phyloP scores from a whole-genome alignment of 2,329 filamentous ascomycete genomes.

The Pseudocercospora pini-densiflorae region DNA sequence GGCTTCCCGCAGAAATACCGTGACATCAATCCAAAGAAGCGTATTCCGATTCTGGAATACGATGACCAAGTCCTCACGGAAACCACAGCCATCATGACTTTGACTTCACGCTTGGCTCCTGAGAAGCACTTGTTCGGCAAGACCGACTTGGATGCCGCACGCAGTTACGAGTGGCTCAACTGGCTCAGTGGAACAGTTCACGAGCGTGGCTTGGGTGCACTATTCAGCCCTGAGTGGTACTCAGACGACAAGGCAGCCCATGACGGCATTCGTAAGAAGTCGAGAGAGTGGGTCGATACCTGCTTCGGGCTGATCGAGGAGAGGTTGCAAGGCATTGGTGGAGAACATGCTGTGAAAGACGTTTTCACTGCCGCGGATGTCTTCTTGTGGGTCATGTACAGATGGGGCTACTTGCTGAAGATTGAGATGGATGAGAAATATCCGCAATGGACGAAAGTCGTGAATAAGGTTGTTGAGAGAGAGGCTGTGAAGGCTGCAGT shows the following conservation, averaged over 20 bases:
- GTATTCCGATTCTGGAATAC: constrained; percentile 12
- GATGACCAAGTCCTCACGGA: constrained; percentile 13
- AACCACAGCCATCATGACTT: constrained; percentile 12
- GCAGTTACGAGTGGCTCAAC: constrained; percentile 16
- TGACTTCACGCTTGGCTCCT: constrained; percentile 2
- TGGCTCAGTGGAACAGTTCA: constrained; percentile 15
- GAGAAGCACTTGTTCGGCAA: constrained; percentile 14
- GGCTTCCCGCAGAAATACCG: constrained; percentile 6
- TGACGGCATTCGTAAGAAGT: constrained; percentile 7
- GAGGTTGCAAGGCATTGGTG: not conserved
- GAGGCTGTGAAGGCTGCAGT: constrained; percentile 14
- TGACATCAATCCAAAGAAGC: constrained; percentile 12
- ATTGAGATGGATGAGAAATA: constrained; percentile 13
- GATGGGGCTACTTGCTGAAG: constrained; percentile 7
- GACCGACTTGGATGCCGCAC: not conserved
- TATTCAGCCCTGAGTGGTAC: constrained; percentile 15
- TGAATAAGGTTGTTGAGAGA: constrained; percentile 1
- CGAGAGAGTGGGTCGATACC: constrained; percentile 5
- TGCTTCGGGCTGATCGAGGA: constrained; percentile 14
- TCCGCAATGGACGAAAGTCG: constrained; percentile 11
- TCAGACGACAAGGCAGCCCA: constrained; percentile 4
- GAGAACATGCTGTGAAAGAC: constrained; percentile 6
- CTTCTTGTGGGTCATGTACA: constrained; percentile 9
- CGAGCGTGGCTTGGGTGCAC: constrained; percentile 11
- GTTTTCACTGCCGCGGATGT: constrained; percentile 10